Percentiles rank a stretch among this genome's conserved stretches.
Evolutionary conservation across 1,284 basidiomycete species (phyloP).

Genomic region (Melampsora americana): DNA sequence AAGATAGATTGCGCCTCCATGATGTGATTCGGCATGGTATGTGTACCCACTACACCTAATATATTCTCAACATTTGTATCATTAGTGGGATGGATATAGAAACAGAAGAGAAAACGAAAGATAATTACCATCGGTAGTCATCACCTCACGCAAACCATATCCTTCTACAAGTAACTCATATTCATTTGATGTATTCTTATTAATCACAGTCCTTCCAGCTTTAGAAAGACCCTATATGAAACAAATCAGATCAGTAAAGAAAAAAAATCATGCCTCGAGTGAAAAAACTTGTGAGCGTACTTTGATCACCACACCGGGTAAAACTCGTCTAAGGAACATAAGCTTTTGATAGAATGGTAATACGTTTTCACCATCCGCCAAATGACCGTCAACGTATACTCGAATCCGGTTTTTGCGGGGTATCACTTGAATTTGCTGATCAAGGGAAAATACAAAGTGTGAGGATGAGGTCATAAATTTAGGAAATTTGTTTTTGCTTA

Average conservation of each 20-base stretch:
- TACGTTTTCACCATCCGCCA: conserved; percentile 72
- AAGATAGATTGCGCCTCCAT: conserved; percentile 92
- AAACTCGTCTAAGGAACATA: conserved; percentile 73
- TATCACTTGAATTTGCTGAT: conserved; percentile 47
- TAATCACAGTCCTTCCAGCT: conserved; percentile 85
- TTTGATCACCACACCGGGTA: conserved; percentile 83
- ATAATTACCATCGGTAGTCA: conserved; percentile 83
- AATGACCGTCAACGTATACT: conserved; percentile 61
- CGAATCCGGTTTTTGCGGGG: conserved; percentile 72
- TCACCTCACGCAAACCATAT: conserved; percentile 94
- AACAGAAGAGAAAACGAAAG: not conserved
- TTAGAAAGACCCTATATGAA: conserved; percentile 66
- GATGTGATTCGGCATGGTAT: conserved; percentile 93
- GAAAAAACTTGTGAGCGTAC: not conserved
- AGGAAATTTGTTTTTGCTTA: conserved; percentile 11
- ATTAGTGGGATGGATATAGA: not conserved
- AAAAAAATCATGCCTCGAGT: not conserved
- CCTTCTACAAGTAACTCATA: conserved; percentile 84
- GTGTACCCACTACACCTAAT: conserved; percentile 80
- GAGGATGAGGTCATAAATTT: conserved; percentile 59
- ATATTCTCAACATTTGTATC: not conserved
- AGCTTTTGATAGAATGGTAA: conserved; percentile 68
- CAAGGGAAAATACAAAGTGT: conserved; percentile 44
- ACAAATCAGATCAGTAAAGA: conserved; percentile 1
- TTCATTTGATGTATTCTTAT: conserved; percentile 62